These are phyloP conservation scores for Annulohypoxylon nitens DNA, from an alignment of 495 filamentous ascomycete genomes.

Conservation along the genomic window DNA sequence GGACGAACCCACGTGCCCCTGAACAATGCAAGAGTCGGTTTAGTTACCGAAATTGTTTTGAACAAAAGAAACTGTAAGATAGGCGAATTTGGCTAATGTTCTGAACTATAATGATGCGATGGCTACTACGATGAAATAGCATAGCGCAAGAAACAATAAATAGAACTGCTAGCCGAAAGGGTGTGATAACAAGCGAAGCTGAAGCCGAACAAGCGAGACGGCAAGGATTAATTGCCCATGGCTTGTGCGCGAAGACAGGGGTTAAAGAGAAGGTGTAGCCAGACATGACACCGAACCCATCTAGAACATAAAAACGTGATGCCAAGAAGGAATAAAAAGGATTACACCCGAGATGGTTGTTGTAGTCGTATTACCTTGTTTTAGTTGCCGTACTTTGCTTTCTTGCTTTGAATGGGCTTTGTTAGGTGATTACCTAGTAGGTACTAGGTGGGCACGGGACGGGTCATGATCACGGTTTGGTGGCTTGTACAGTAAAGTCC, in stretches of 20 bases:
- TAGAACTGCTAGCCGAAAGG: constrained; percentile 5
- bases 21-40: neutral
- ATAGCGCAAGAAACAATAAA: constrained; percentile 9
- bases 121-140: neutral
- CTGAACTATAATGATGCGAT: neutral
- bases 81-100: neutral
- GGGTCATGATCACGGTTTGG: neutral
- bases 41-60: neutral
- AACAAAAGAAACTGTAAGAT: too few relatives aligned
- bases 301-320: neutral
- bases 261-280: constrained; percentile 9
- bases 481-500: neutral
- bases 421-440: too few relatives aligned
- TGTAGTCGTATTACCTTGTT: neutral
- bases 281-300: constrained; percentile 6
- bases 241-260: constrained; percentile 13
- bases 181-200: constrained; percentile 13
- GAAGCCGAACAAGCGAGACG: constrained; percentile 14
- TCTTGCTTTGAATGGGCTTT: neutral
- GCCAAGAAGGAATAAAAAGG: neutral
- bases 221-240: constrained; percentile 6
- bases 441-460: neutral
- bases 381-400: neutral
- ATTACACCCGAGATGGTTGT: constrained; percentile 1
- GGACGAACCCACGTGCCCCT: neutral